phyloP scores from a whole-genome alignment of 495 filamentous ascomycete species.

The Evernia prunastri region DNA sequence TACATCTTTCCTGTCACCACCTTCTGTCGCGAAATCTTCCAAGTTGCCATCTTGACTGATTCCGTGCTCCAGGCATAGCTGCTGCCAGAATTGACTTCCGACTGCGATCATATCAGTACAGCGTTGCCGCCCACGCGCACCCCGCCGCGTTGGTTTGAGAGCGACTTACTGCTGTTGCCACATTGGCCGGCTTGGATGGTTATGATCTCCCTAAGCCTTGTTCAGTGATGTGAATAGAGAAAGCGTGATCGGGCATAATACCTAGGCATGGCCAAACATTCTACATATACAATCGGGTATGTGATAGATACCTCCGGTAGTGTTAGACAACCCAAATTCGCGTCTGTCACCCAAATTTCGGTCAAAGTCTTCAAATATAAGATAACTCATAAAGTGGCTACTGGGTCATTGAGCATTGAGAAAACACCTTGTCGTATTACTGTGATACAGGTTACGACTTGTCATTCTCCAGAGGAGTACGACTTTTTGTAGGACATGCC shows the following conservation, averaged over 20 bases:
- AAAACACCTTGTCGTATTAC: too few relatives aligned
- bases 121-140: constrained; percentile 1
- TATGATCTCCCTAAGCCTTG: constrained; percentile 78
- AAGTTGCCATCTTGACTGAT: constrained; percentile 96
- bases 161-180: constrained; percentile 88
- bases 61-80: constrained; percentile 93
- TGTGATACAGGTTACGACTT: too few relatives aligned
- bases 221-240: neutral
- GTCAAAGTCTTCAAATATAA: neutral
- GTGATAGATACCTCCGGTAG: neutral
- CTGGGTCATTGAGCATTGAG: too few relatives aligned
- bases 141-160: constrained; percentile 27
- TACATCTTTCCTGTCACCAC: constrained; percentile 95
- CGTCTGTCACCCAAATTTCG: neutral
- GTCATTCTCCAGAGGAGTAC: too few relatives aligned
- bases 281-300: neutral
- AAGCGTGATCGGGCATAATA: neutral
- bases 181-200: constrained; percentile 98
- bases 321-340: neutral
- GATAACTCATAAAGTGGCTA: neutral
- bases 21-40: constrained; percentile 91
- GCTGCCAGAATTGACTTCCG: constrained; percentile 93
- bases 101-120: constrained; percentile 46
- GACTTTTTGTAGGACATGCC: too few relatives aligned
- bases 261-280: constrained; percentile 20